These are phyloP conservation scores for Camillea tinctor DNA, from an alignment of 2,329 filamentous ascomycete genomes.

Conservation along the genomic window DNA sequence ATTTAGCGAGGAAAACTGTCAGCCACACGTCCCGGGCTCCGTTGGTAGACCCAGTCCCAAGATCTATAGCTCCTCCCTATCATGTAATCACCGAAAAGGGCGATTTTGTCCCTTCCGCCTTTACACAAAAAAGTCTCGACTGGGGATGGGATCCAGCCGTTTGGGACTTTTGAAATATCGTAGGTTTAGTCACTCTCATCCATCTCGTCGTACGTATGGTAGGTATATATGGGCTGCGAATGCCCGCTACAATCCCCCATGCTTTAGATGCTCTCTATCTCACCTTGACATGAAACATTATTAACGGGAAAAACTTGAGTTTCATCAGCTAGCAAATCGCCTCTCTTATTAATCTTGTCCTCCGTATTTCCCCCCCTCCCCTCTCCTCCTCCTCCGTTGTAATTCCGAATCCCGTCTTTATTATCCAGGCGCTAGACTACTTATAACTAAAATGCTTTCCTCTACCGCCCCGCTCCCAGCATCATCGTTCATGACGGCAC, in stretches of 20 bases:
- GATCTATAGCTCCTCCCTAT: neutral
- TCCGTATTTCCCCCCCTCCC: too few species aligned
- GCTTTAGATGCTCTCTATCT: neutral
- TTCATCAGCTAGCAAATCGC: neutral
- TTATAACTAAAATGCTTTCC: neutral
- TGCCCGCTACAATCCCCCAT: neutral
- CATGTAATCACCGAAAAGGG: neutral
- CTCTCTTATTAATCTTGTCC: neutral
- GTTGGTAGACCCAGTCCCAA: neutral
- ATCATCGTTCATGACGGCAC: neutral
- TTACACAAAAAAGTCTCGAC: neutral
- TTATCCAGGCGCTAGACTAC: neutral
- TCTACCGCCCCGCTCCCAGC: neutral
- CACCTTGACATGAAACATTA: neutral
- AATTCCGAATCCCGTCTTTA: neutral
- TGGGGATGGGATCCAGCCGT: neutral
- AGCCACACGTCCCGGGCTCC: neutral
- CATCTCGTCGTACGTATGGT: neutral
- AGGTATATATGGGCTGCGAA: neutral
- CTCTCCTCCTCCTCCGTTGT: neutral
- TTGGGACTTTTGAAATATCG: neutral
- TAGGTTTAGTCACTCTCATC: neutral
- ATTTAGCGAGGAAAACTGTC: neutral
- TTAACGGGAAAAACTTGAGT: neutral
- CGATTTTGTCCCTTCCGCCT: neutral